Evolutionary conservation across 768 basidiomycete species (phyloP), one percentile per base, ranked within the genome.

Genomic region (Trametes punicea): DNA sequence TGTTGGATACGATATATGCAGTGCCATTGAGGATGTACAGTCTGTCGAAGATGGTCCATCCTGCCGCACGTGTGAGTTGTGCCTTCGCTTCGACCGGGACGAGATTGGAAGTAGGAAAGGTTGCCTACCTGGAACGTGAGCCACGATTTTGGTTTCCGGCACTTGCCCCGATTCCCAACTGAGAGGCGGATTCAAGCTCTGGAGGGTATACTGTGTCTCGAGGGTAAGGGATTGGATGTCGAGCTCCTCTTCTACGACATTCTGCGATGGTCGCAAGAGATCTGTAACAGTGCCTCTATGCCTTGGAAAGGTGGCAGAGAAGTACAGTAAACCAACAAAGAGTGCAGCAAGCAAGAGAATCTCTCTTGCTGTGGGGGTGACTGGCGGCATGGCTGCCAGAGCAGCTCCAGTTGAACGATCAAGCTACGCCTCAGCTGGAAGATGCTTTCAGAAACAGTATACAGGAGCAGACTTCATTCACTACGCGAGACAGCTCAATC

Each of bases 1-100:
- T 73, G 68, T 93, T 84, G 3, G 87, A 81, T 38, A 98, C 91
- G 61, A 96, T 76, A 67, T 85, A 93, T 33, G 89, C 79, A 6
- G 88, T 86, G 41, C 91, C 91, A 61, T 93, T 90, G 63, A 84
- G 74, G 53, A 93, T 71, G 67, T 90, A 96, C 9, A 96, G 77
- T 53, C 79, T 82, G 72, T 94, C 90, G 57, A 93, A 85, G 48
- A 94, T 84, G 1, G 93, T 91, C 93, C 92, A 97, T 29, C 93
- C 93, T 93, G 65, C 25, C 30, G 4, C 44, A 29, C 27, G 46
- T n/a, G 18, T 60, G 42, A 9, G 51, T 57, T 59, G 44, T 54
- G 11, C 4, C 46, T n/a, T 13, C 9, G 21, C 21, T 13, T 29
- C 18, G 18, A 20, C 30, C 6, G 11, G 41, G 25, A 25, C 18